These are phyloP conservation scores for Podospora didyma DNA, from an alignment of 495 filamentous ascomycete species.

Conservation along the genomic window DNA sequence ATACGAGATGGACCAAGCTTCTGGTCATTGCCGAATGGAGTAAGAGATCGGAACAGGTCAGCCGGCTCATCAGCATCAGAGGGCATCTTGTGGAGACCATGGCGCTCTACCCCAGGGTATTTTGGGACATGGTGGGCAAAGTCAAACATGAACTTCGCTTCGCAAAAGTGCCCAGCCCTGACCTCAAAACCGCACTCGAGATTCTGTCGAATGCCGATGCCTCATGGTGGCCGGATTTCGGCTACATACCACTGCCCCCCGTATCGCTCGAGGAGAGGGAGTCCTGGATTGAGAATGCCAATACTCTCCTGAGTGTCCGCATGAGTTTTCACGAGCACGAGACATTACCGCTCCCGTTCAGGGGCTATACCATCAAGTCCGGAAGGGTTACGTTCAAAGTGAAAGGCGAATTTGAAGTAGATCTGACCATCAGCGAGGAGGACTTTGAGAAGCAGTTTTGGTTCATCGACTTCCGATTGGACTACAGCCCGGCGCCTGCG, in stretches of 20 bases:
- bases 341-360: constrained; percentile 64
- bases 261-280: constrained; percentile 62
- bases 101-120: constrained; percentile 51
- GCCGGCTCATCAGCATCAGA: constrained; percentile 79
- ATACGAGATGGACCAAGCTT: constrained; percentile 75
- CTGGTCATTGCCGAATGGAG: constrained; percentile 87
- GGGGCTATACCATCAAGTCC: constrained; percentile 66
- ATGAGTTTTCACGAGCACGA: constrained; percentile 78
- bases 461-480: constrained; percentile 86
- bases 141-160: constrained; percentile 63
- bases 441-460: constrained; percentile 76
- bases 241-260: constrained; percentile 72
- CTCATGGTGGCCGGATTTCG: constrained; percentile 72
- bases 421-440: constrained; percentile 82
- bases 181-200: constrained; percentile 83
- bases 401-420: constrained; percentile 83
- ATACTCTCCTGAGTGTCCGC: constrained; percentile 75
- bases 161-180: constrained; percentile 76
- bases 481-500: constrained; percentile 64
- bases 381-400: constrained; percentile 86
- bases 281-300: constrained; percentile 70
- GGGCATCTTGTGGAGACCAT: constrained; percentile 62
- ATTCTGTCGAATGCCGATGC: constrained; percentile 72
- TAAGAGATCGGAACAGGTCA: constrained; percentile 68
- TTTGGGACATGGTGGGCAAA: constrained; percentile 59